Evolutionary conservation across 1,139 yeast species (phyloP), one percentile per base, ranked within the genome.

Genomic region (Yamadazyma dushanensis): DNA sequence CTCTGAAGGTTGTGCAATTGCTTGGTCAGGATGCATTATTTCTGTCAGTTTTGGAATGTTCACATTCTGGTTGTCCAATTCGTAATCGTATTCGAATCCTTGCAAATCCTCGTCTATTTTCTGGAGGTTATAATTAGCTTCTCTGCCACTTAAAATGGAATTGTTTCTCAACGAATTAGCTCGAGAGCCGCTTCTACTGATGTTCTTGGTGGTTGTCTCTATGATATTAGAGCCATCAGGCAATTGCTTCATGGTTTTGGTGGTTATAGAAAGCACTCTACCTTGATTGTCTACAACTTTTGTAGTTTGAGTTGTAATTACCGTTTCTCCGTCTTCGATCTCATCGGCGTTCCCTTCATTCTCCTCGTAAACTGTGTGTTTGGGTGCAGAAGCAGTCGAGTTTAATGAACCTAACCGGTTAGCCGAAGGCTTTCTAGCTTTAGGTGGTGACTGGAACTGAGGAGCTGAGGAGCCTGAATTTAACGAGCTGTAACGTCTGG

Each of bases 151-250:
- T 26, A 54, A 46, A 14, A 56, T 39, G n/a, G 65, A 57, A 24
- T 49, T 54, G 20, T 45, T 45, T 29, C 62, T 44, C 35, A 66
- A 45, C 14, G 71, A 60, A 41, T 61, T 66, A 21, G 56, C 46
- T 39, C 73, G 53, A 2, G 71, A 65, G 35, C 53, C 60, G 18
- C 57, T 46, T 26, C 75, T 51, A 5, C 72, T 64, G 13, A 69
- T 63, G 38, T 69, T 70, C 39, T 63, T 69, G 13, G 74, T 68
- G 19, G 70, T 66, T 3, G 74, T 70, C 47, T 70, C 75, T 35
- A 67, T 66, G 23, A 69, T 57, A 37, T 66, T 69, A 26, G 74
- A 65, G 2, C 76, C 76, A 46, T 70, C 76, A 3, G 74, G 67
- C 32, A 68, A 47, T 1, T 66, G 60, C 41, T 61, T 61, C 26